Conservation (phyloP, 139 green algal genomes). For the Tetradesmus obliquus region DNA sequence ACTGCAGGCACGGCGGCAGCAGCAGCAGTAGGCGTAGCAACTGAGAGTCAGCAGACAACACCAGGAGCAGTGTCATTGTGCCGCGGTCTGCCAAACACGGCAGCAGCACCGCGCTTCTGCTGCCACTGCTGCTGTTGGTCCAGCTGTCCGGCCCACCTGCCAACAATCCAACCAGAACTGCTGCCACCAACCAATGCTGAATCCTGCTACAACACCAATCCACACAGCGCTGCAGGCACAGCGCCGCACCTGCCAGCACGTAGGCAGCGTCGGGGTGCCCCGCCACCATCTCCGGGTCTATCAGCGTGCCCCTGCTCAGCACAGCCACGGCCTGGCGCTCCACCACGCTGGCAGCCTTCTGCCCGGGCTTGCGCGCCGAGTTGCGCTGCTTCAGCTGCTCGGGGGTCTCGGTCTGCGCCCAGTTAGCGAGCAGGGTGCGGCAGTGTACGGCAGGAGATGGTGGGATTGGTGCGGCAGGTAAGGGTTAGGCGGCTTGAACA, state of each 20-base stretch:
- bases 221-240: background rate
- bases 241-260: slow-evolving; percentile 55
- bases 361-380: slow-evolving; percentile 69
- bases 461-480: too few relatives aligned
- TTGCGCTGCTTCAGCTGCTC: slow-evolving; percentile 90
- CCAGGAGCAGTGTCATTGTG: background rate
- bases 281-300: slow-evolving; percentile 91
- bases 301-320: slow-evolving; percentile 89
- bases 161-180: too few relatives aligned
- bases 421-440: background rate
- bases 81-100: background rate
- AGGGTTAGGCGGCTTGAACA: too few relatives aligned
- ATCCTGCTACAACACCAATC: too few relatives aligned
- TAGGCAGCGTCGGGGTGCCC: slow-evolving; percentile 72
- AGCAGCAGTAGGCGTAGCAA: background rate
- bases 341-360: slow-evolving; percentile 83
- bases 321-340: slow-evolving; percentile 89
- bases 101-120: background rate
- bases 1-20: slow-evolving; percentile 39
- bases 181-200: too few relatives aligned
- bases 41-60: background rate
- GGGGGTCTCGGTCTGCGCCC: slow-evolving; percentile 91
- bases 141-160: background rate
- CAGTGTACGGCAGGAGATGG: too few relatives aligned
- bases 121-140: background rate